phyloP scores from a whole-genome alignment of 257 asterid species.

The Solanum chiquidenum region DNA sequence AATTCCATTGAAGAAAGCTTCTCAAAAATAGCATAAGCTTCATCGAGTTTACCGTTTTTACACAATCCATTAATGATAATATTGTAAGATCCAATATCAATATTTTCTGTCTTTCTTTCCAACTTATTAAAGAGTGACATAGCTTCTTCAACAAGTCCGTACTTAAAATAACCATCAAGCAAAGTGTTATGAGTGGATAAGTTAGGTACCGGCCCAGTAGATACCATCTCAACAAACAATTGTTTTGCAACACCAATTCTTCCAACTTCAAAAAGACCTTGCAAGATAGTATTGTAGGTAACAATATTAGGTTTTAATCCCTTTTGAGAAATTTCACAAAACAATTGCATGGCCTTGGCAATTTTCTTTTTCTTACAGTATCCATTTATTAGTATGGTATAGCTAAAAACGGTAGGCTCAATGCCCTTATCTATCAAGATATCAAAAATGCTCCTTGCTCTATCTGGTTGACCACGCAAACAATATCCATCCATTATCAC shows the following conservation, averaged over 20 bases:
- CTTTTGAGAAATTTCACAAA: not conserved
- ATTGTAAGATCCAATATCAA: not conserved
- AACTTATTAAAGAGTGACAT: not conserved
- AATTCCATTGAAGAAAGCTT: not conserved
- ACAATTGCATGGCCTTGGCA: not conserved
- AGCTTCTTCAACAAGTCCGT: not conserved
- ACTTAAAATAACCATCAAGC: not conserved
- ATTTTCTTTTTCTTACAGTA: not conserved
- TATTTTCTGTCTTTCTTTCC: not conserved
- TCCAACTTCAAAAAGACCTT: not conserved
- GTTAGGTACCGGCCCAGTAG: not conserved
- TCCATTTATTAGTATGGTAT: not conserved
- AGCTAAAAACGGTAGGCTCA: not conserved
- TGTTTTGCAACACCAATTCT: not conserved
- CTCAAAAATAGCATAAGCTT: not conserved
- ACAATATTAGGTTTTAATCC: not conserved
- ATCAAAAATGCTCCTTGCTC: not conserved
- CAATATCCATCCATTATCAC: not conserved
- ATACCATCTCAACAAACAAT: not conserved
- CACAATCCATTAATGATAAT: not conserved
- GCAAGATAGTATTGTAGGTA: not conserved
- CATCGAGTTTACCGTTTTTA: not conserved
- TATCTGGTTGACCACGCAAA: not conserved
- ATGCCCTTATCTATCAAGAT: not conserved
- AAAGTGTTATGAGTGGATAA: not conserved